Evolutionary conservation across 73 alveolate species (phyloP).

Genomic region (Uronychia setigera): DNA sequence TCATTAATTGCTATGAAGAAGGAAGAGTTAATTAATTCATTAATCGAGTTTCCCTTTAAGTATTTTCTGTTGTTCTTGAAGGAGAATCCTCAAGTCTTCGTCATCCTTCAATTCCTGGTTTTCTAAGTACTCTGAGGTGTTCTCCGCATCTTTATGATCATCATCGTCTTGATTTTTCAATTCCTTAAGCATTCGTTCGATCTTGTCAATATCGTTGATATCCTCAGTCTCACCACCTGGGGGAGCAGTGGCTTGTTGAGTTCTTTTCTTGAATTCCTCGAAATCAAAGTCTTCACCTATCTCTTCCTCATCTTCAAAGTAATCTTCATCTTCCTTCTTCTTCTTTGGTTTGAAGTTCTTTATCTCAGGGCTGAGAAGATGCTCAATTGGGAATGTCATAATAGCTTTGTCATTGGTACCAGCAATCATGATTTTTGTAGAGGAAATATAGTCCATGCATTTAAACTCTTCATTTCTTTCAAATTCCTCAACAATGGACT

Average conservation of each 20-base stretch:
- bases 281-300: slow-evolving; percentile 1
- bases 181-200: slow-evolving; percentile 38
- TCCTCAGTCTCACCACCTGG: slow-evolving; percentile 31
- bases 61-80: slow-evolving; percentile 32
- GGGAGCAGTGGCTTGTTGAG: slow-evolving; percentile 2
- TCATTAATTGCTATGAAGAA: too few relatives aligned
- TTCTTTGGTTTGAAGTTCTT: slow-evolving; percentile 8
- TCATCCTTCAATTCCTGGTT: slow-evolving; percentile 49
- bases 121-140: slow-evolving; percentile 38
- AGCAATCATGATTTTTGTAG: slow-evolving; percentile 71
- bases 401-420: slow-evolving; percentile 87
- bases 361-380: slow-evolving; percentile 46
- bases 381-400: slow-evolving; percentile 64
- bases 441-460: slow-evolving; percentile 75
- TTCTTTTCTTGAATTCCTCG: slow-evolving; percentile 14
- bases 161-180: slow-evolving; percentile 31
- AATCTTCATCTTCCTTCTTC: slow-evolving; percentile 10
- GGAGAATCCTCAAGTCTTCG: slow-evolving; percentile 35
- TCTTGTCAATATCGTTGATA: slow-evolving; percentile 45
- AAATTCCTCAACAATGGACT: slow-evolving; percentile 53
- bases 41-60: too few relatives aligned
- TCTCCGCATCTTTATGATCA: slow-evolving; percentile 18
- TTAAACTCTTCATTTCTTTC: slow-evolving; percentile 77
- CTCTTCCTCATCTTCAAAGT: slow-evolving; percentile 19
- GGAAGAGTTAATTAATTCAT: too few relatives aligned